Percentiles rank a stretch among this genome's conserved stretches.
phyloP scores from a whole-genome alignment of 768 basidiomycete species.

The Xerocomus spinulosus region DNA sequence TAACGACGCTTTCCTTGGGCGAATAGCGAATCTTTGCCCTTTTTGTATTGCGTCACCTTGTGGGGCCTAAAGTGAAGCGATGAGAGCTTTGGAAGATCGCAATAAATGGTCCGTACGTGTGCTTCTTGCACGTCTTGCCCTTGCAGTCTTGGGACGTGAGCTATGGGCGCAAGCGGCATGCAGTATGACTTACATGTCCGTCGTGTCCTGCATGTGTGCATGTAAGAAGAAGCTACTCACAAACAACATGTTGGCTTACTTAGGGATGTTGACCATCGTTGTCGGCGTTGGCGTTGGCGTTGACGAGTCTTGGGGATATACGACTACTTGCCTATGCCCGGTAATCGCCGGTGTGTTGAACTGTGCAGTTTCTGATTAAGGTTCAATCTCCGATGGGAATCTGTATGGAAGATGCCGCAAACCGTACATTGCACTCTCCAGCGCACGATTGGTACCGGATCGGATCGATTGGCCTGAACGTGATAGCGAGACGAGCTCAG shows the following conservation, averaged over 20 bases:
- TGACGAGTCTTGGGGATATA: conserved; percentile 10
- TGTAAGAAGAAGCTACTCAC: conserved; percentile 10
- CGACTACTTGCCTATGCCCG: conserved; percentile 10
- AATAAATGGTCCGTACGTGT: conserved; percentile 62
- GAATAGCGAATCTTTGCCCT: conserved; percentile 96
- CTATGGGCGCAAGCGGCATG: background rate
- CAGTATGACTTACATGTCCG: conserved; percentile 75
- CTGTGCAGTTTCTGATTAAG: conserved; percentile 21
- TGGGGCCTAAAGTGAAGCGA: conserved; percentile 62
- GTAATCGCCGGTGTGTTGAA: conserved; percentile 25
- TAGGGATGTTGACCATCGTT: conserved; percentile 91
- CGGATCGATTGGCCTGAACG: too few species aligned
- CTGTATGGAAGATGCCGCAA: background rate
- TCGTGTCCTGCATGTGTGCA: conserved; percentile 61
- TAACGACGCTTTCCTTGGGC: conserved; percentile 99
- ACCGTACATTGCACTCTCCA: too few species aligned
- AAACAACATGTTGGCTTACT: conserved; percentile 47
- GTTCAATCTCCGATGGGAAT: conserved; percentile 19
- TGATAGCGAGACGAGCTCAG: too few species aligned
- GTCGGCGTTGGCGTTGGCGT: conserved; percentile 28
- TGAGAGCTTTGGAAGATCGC: background rate
- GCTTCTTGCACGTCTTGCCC: conserved; percentile 95
- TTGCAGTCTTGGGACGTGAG: conserved; percentile 67
- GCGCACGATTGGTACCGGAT: too few species aligned
- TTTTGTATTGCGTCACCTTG: conserved; percentile 99